Evolutionary conservation across 2,329 filamentous ascomycete species (phyloP).

Genomic region (Lasiodiplodia theobromae): DNA sequence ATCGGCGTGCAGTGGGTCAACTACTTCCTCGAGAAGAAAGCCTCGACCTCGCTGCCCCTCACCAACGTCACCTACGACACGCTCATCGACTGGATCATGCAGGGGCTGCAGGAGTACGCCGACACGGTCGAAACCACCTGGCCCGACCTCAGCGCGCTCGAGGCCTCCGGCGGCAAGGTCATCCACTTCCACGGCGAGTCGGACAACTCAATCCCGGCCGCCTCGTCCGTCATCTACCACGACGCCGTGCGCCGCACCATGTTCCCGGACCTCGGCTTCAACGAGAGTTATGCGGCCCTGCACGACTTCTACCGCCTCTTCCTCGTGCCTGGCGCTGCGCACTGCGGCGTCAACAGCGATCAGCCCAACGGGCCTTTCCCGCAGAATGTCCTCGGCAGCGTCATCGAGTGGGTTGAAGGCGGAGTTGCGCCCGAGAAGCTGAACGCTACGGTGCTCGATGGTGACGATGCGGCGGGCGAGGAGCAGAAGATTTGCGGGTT

Average conservation of each 20-base stretch:
- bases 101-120: conserved; percentile 56
- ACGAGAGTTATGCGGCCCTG: conserved; percentile 51
- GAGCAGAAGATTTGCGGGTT: conserved; percentile 52
- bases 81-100: conserved; percentile 60
- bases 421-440: conserved; percentile 54
- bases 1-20: conserved; percentile 51
- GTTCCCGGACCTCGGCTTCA: conserved; percentile 52
- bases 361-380: conserved; percentile 47
- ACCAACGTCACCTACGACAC: conserved; percentile 61
- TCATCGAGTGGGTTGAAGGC: conserved; percentile 63
- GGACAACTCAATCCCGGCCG: conserved; percentile 61
- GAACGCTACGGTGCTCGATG: conserved; percentile 47
- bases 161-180: conserved; percentile 60
- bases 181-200: conserved; percentile 65
- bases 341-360: conserved; percentile 48
- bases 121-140: conserved; percentile 62
- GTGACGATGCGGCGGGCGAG: conserved; percentile 39
- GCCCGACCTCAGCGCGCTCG: conserved; percentile 61
- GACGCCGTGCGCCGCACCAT: conserved; percentile 61
- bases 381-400: conserved; percentile 53
- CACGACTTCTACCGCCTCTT: conserved; percentile 63
- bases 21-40: conserved; percentile 48
- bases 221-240: conserved; percentile 63
- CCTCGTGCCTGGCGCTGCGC: conserved; percentile 61
- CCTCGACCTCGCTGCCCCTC: background rate